Evolutionary conservation across 768 basidiomycete genomes (phyloP).

Genomic region (Lactarius pseudohatsudake): DNA sequence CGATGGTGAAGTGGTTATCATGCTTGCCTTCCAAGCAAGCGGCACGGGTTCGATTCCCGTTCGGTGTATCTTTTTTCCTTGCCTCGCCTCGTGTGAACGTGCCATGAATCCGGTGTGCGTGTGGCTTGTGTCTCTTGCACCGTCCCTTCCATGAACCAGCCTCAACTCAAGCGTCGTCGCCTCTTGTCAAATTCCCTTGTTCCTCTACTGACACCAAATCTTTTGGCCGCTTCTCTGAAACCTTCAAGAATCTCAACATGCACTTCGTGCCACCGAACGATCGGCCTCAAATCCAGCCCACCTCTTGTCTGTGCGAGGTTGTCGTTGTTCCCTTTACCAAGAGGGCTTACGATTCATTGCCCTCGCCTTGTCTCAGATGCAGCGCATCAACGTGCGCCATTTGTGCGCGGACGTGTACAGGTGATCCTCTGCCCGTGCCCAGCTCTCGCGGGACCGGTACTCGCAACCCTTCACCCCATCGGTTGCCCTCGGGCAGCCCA

Average conservation of each 20-base stretch:
- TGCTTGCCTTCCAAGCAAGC: constrained; percentile 41
- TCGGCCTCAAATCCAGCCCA: constrained; percentile 19
- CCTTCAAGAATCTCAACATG: constrained; percentile 12
- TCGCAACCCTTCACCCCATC: constrained; percentile 37
- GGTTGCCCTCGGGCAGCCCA: constrained; percentile 31
- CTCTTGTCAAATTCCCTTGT: constrained; percentile 11
- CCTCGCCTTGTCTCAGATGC: constrained; percentile 36
- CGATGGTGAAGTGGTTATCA: constrained; percentile 38
- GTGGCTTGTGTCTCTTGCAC: not conserved
- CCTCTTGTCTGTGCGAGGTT: constrained; percentile 19
- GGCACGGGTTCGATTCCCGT: constrained; percentile 37
- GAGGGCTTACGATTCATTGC: not conserved
- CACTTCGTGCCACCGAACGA: constrained; percentile 14
- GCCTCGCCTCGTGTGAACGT: not conserved
- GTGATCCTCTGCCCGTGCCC: constrained; percentile 33
- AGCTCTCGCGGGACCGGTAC: constrained; percentile 35
- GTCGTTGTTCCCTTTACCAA: not conserved
- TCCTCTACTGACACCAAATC: not conserved
- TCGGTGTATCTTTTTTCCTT: constrained; percentile 28
- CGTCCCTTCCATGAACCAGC: constrained; percentile 6
- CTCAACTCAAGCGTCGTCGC: constrained; percentile 14
- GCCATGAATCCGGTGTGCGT: not conserved
- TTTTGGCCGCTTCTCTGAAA: constrained; percentile 6
- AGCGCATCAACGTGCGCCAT: constrained; percentile 42
- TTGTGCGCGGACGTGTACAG: constrained; percentile 47